Percentiles rank a stretch among this genome's conserved stretches.
phyloP scores from a whole-genome alignment of 2,329 filamentous ascomycete species.

The Colletotrichum caudatum region DNA sequence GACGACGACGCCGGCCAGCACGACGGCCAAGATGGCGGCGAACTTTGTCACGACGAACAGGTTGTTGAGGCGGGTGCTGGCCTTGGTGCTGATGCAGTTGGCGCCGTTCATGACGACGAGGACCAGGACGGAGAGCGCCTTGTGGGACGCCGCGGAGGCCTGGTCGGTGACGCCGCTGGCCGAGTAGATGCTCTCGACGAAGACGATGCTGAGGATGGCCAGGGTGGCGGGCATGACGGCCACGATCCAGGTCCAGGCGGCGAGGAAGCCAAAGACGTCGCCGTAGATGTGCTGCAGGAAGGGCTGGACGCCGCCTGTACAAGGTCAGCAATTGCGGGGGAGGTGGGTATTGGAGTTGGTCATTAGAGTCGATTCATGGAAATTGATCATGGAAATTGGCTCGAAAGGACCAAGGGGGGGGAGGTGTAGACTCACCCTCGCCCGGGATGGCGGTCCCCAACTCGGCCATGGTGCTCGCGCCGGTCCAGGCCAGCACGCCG shows the following conservation, averaged over 20 bases:
- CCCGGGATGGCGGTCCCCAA: slow-evolving; percentile 72
- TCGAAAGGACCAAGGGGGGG: slow-evolving; percentile 36
- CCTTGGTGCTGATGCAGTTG: slow-evolving; percentile 68
- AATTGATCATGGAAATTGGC: too few relatives aligned
- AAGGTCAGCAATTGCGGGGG: not conserved
- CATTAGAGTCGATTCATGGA: too few relatives aligned
- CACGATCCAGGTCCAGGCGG: slow-evolving; percentile 75
- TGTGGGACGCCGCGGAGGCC: slow-evolving; percentile 58
- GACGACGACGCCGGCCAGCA: slow-evolving; percentile 62
- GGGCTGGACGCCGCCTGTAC: slow-evolving; percentile 68
- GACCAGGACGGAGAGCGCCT: slow-evolving; percentile 63
- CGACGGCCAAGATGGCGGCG: slow-evolving; percentile 59
- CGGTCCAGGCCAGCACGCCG: slow-evolving; percentile 73
- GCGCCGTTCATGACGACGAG: slow-evolving; percentile 61
- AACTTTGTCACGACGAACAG: slow-evolving; percentile 69
- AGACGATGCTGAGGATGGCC: slow-evolving; percentile 73
- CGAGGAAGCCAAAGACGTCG: slow-evolving; percentile 71
- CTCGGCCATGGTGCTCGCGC: slow-evolving; percentile 71
- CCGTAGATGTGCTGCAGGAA: slow-evolving; percentile 72
- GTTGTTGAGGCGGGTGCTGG: slow-evolving; percentile 66
- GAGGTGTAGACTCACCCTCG: slow-evolving; percentile 57
- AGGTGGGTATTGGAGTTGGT: too few relatives aligned
- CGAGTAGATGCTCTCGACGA: slow-evolving; percentile 70
- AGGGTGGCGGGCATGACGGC: slow-evolving; percentile 74
- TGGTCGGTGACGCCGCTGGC: slow-evolving; percentile 61